Base-by-base conservation (phyloP, 495 filamentous ascomycete species). In the Trichoderma virens region DNA sequence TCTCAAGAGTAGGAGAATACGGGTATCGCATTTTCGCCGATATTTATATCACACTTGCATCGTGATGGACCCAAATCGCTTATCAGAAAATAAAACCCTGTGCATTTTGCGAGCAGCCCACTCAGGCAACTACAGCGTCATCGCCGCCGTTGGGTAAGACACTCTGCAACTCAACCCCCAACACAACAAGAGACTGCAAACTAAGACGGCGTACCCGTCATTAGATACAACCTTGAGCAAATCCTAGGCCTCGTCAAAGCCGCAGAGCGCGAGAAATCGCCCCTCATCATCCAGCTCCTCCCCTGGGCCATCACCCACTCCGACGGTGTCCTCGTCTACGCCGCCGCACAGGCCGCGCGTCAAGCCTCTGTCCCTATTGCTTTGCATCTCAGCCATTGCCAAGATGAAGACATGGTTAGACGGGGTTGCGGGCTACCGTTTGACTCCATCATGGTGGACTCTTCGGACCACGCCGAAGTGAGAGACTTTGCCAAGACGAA, bases 391-490 rank as follows among this genome's bases (percentile, higher is more conserved):
- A 88, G 92, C 78, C 90, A 93, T 74, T 86, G 85, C 27, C 88
- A 91, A 70, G 84, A 82, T 14, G 84, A 86, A n/a, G 86, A 88
- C 64, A 84, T 90, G 16, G 87, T 91, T 68, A 82, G 82, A 4
- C 76, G 76, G 16, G 88, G 87, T 0, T 88, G 87, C 2, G 85
- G 89, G 66, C 80, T 83, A 32, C 73, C 74, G 13, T 92, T 91
- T 70, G 89, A 92, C 75, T 86, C 84, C 72, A 91, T 92, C 79
- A 91, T 91, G 87, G 85, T 90, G 60, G 89, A 91, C 74, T 91
- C 90, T 87, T 86, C 80, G 69, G 87, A 93, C 73, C 89, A 92
- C 73, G 88, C 90, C 73, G 91, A 90, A 70, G 89, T 84, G 43
- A 89, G 92, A 78, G 93, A 95, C 66, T 78, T 95, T 41, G 72